phyloP scores from a whole-genome alignment of 2,329 filamentous ascomycete species.

The Xylariaceae sp. region DNA sequence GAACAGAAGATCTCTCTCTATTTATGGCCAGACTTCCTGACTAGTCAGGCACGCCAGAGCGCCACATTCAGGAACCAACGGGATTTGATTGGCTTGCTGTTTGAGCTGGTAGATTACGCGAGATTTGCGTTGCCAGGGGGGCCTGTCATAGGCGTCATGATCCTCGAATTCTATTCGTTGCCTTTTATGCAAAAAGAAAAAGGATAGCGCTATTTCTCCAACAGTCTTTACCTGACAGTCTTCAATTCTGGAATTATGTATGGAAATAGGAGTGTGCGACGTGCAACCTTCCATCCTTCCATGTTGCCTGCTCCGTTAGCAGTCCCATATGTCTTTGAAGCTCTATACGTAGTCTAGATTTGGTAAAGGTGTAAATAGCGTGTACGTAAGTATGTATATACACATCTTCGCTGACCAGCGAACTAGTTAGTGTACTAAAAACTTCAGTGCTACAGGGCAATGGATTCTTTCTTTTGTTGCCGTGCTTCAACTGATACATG shows the following conservation, averaged over 20 bases:
- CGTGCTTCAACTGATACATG: no score
- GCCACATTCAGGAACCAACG: constrained; percentile 23
- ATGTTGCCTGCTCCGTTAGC: neutral
- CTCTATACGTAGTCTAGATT: no score
- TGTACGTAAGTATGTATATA: neutral
- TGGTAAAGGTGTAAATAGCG: no score
- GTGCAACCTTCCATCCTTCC: neutral
- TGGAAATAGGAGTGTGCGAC: neutral
- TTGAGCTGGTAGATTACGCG: constrained; percentile 24
- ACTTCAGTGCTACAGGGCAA: no score
- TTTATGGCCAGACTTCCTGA: constrained; percentile 11
- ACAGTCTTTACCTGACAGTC: neutral
- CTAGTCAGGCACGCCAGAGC: constrained; percentile 27
- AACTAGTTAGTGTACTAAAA: no score
- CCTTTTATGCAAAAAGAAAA: constrained; percentile 5
- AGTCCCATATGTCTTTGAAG: no score
- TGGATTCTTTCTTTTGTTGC: no score
- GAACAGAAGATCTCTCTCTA: constrained; percentile 10
- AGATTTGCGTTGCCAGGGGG: constrained; percentile 22
- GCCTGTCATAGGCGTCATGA: constrained; percentile 14
- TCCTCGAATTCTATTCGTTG: constrained; percentile 15
- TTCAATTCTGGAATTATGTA: neutral
- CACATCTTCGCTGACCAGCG: no score
- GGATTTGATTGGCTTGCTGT: constrained; percentile 19
- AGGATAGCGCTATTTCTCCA: neutral